Base-by-base conservation (phyloP, 2,329 filamentous ascomycete species). In the Diaporthe amygdali region DNA sequence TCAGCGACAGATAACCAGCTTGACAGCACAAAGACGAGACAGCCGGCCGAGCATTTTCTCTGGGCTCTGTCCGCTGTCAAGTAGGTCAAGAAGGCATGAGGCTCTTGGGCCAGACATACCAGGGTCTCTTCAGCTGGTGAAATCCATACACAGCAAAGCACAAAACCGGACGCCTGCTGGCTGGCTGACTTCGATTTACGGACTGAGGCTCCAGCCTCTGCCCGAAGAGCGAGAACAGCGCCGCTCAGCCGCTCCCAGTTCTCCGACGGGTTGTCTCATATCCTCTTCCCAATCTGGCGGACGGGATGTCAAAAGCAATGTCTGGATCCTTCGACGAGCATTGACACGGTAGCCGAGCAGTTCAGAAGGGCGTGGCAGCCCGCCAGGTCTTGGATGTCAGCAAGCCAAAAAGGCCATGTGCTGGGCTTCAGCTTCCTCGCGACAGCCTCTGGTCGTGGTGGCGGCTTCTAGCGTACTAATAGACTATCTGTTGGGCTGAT, bases 401-500 rank as follows among this genome's bases (percentile, higher is more conserved):
- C n/a, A 59, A n/a, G 64, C 37, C 25, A 39, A 59, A 32, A 44
- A 47, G 9, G n/a, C 9, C 17, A 37, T 27, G 30, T n/a, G 30
- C 34, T 52, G 32, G 37, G 27, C 22, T 3, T 54, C 64, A 49
- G 37, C 52, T 37, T 44, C n/a, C 4, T 9, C 56, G 44, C 25
- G 41, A 44, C 37, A 32, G 32, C 47, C 47, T 34, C 66, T 37
- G 32, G 41, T 39, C 41, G 44, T 56, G 32, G 54, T 49, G 66
- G 49, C 49, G 46, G 49, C 37, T 32, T 20, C 46, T 71, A 69
- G 70, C 56, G 51, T 51, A 32, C 20, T 49, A 27, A 39, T 56
- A 66, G 61, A 71, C 46, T 49, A 49, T 14, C 20, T 46, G 47
- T 69, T 59, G 39, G 49, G 66, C 66, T 46, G 25, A 44, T 22